phyloP scores from a whole-genome alignment of 2,329 filamentous ascomycete species.

The Fusarium sp. region DNA sequence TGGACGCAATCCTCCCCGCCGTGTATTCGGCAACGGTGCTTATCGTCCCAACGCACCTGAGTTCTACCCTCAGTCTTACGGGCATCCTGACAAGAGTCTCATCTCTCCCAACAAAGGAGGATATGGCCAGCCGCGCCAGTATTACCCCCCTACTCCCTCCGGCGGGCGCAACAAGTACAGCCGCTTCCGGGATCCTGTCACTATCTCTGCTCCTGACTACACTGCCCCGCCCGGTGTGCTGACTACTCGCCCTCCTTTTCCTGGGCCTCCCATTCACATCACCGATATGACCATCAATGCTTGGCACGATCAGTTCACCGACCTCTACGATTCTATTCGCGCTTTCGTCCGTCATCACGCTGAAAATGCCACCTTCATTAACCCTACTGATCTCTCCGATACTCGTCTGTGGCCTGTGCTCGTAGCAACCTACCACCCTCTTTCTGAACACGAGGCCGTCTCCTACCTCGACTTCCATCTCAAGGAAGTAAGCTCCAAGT shows the following conservation, averaged over 20 bases:
- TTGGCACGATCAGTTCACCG: constrained; percentile 53
- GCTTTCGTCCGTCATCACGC: constrained; percentile 52
- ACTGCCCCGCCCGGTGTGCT: constrained; percentile 26
- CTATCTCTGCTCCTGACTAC: constrained; percentile 34
- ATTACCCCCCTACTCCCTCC: constrained; percentile 49
- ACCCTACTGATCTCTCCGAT: constrained; percentile 44
- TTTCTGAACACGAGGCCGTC: constrained; percentile 53
- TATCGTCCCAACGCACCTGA: constrained; percentile 52
- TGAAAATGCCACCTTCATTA: constrained; percentile 47
- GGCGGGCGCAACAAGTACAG: constrained; percentile 46
- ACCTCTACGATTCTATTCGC: constrained; percentile 52
- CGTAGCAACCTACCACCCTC: constrained; percentile 52
- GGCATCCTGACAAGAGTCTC: constrained; percentile 34
- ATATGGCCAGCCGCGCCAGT: constrained; percentile 41
- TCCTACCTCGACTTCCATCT: constrained; percentile 57
- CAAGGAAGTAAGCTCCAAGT: constrained; percentile 54
- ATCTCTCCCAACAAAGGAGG: constrained; percentile 33
- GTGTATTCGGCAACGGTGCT: constrained; percentile 46
- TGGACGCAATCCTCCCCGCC: constrained; percentile 42
- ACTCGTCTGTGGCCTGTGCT: constrained; percentile 53
- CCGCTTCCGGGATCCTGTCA: constrained; percentile 45
- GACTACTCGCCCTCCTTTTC: constrained; percentile 31
- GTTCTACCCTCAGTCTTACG: constrained; percentile 47
- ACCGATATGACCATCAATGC: constrained; percentile 50
- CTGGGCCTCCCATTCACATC: constrained; percentile 50